Conservation (phyloP, 805 yeast species). For the Schizosaccharomyces cryophilus region DNA sequence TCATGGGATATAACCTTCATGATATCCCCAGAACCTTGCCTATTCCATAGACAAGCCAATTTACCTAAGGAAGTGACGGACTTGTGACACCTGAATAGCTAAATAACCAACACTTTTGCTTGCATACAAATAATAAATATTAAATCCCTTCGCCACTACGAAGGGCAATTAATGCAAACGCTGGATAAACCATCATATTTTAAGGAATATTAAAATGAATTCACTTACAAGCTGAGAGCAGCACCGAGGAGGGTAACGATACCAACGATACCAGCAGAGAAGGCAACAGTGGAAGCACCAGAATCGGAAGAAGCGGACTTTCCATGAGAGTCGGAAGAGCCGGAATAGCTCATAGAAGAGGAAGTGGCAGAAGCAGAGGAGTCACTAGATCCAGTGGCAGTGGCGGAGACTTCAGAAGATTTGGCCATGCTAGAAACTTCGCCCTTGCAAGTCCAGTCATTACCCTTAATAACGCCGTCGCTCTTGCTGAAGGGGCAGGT, state of each 20-base stretch:
- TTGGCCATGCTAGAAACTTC: neutral
- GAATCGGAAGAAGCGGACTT: constrained; percentile 21
- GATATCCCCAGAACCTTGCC: too few species aligned
- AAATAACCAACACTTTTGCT: too few species aligned
- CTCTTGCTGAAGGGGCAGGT: constrained; percentile 59
- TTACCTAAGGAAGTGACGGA: too few species aligned
- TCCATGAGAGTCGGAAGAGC: constrained; percentile 12
- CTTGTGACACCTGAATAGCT: neutral
- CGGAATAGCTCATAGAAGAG: constrained; percentile 10
- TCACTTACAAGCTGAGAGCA: neutral
- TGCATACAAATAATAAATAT: too few species aligned
- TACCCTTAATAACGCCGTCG: constrained; percentile 76
- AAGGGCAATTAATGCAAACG: too few species aligned
- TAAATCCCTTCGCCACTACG: too few species aligned
- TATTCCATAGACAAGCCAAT: too few species aligned
- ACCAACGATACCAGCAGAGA: neutral
- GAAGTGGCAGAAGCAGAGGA: constrained; percentile 1
- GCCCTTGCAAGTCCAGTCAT: constrained; percentile 37
- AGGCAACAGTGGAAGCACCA: neutral
- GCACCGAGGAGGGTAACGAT: neutral
- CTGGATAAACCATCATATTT: too few species aligned
- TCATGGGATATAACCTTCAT: too few species aligned
- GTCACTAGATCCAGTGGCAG: neutral
- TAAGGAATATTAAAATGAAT: too few species aligned
- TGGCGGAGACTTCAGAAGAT: neutral